These are phyloP conservation scores for Metarhizium album DNA, from an alignment of 2,329 filamentous ascomycete genomes.

Conservation along the genomic window DNA sequence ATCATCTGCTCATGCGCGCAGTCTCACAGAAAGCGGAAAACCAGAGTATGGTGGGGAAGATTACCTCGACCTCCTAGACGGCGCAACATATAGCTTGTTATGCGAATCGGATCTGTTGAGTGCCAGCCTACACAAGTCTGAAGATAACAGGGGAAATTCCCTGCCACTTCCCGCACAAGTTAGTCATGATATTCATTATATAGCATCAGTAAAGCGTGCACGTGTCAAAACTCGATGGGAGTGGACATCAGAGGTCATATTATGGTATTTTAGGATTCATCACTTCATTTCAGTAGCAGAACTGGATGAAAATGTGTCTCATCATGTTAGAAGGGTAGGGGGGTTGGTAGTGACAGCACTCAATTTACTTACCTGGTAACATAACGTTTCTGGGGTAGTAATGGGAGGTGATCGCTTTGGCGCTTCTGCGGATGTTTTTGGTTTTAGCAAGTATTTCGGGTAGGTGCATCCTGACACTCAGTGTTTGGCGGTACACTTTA, in stretches of 20 bases:
- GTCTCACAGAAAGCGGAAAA: neutral
- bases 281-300: slow-evolving; percentile 64
- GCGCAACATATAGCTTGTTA: neutral
- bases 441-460: neutral
- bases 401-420: neutral
- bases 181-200: neutral
- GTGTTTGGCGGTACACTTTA: slow-evolving; percentile 5
- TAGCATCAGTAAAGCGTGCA: neutral
- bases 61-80: neutral
- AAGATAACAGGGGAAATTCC: neutral
- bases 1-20: slow-evolving; percentile 19
- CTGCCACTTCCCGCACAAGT: neutral
- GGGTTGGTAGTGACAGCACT: neutral
- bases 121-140: neutral
- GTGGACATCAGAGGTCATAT: slow-evolving; percentile 43
- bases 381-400: no score
- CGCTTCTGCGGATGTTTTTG: neutral
- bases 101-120: neutral
- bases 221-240: neutral
- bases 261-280: slow-evolving; percentile 58
- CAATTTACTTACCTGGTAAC: no score
- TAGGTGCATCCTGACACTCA: neutral
- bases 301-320: slow-evolving; percentile 55
- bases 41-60: neutral
- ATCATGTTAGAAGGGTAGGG: slow-evolving; percentile 37